Percentiles rank a stretch among this genome's conserved stretches.
Conservation (phyloP, 2,329 filamentous ascomycete species). For the Pestalotiopsis sp. region DNA sequence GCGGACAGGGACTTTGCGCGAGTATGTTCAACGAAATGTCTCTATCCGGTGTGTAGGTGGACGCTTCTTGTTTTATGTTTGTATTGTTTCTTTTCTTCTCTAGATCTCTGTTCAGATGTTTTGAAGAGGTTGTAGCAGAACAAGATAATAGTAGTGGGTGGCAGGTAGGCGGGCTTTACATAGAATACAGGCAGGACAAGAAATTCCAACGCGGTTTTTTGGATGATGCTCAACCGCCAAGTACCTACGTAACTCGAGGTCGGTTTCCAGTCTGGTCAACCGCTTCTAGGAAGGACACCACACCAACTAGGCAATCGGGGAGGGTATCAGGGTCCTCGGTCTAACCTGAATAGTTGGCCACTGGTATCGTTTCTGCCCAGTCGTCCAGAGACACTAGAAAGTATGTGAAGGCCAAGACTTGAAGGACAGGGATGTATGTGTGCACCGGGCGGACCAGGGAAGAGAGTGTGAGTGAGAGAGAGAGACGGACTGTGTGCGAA, state of each 20-base stretch:
- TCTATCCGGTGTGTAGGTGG: too few species aligned
- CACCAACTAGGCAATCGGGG: conserved; percentile 20
- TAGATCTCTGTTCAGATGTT: background rate
- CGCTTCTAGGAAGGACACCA: conserved; percentile 17
- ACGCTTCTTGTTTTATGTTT: background rate
- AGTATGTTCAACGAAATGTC: background rate
- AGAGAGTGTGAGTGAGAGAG: background rate
- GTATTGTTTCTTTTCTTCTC: background rate
- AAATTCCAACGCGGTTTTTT: background rate
- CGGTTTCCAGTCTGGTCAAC: background rate
- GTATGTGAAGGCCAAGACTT: conserved; percentile 17
- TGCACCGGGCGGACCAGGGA: background rate
- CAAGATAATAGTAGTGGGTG: conserved; percentile 18
- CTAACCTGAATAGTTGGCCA: conserved; percentile 23
- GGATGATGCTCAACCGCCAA: conserved; percentile 28
- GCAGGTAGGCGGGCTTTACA: conserved; percentile 26
- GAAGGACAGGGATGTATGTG: background rate
- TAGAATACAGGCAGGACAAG: conserved; percentile 20
- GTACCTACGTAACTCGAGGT: background rate
- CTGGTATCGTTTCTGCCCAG: conserved; percentile 5
- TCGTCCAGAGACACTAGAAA: conserved; percentile 21
- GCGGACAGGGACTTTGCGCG: background rate
- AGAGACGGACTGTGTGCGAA: background rate
- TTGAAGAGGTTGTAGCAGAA: conserved; percentile 16
- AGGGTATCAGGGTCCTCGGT: conserved; percentile 29